These are phyloP conservation scores for Rhodotorula sp. DNA, from an alignment of 1,284 basidiomycete genomes.

Conservation along the genomic window DNA sequence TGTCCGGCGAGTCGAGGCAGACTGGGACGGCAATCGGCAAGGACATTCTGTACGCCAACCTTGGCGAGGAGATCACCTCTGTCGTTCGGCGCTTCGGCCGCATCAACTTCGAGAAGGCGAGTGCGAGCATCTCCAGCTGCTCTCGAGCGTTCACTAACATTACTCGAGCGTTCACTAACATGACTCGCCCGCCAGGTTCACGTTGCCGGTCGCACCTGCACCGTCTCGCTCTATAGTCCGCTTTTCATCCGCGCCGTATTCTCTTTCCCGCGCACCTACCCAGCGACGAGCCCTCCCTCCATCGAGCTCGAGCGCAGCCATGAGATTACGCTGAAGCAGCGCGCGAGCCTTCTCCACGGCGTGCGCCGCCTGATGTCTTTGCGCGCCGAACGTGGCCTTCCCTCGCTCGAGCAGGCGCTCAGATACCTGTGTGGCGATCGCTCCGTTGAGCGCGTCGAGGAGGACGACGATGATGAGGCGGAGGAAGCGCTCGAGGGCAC, in stretches of 20 bases:
- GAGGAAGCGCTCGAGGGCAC: constrained; percentile 36
- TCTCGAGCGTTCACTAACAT: background rate
- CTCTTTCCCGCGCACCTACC: constrained; percentile 82
- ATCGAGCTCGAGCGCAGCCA: constrained; percentile 82
- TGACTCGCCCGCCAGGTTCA: constrained; percentile 62
- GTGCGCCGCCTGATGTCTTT: constrained; percentile 66
- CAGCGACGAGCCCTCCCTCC: constrained; percentile 63
- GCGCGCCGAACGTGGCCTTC: constrained; percentile 59
- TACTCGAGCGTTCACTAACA: background rate
- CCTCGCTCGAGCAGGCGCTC: constrained; percentile 78
- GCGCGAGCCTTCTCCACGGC: constrained; percentile 72
- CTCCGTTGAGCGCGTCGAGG: constrained; percentile 46
- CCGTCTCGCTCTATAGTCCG: constrained; percentile 81
- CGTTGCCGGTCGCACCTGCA: constrained; percentile 71
- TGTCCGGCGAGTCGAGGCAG: constrained; percentile 20
- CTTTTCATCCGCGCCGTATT: constrained; percentile 86
- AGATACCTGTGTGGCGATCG: constrained; percentile 69
- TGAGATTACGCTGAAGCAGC: constrained; percentile 70
- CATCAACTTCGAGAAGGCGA: constrained; percentile 80
- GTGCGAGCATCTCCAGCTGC: constrained; percentile 8
- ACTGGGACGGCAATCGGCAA: constrained; percentile 35
- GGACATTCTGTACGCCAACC: constrained; percentile 26
- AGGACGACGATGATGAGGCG: constrained; percentile 45
- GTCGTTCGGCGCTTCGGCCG: constrained; percentile 71
- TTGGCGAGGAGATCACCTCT: constrained; percentile 61